Evolutionary conservation across 108 stramenopile genomes (phyloP).

Genomic region (Mediolabrus comicus): DNA sequence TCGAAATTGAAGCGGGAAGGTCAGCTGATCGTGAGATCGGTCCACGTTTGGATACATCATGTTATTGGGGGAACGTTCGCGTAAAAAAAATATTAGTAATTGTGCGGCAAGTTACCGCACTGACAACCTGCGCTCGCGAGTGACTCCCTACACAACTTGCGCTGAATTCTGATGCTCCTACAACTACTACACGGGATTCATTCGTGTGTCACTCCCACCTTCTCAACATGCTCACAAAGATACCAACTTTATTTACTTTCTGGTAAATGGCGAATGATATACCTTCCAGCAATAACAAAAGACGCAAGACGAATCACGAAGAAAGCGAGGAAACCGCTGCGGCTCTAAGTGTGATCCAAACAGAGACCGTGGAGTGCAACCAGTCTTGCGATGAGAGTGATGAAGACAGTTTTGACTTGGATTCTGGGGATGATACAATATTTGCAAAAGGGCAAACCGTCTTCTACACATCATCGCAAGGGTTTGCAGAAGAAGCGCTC

Average conservation of each 20-base stretch:
- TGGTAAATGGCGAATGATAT: not conserved
- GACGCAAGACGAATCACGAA: not conserved
- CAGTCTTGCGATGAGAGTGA: not conserved
- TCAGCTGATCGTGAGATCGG: too few species aligned
- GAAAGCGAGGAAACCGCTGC: not conserved
- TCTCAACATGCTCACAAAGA: not conserved
- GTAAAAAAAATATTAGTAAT: not conserved
- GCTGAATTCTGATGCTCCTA: not conserved
- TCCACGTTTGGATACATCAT: too few species aligned
- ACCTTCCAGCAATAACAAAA: not conserved
- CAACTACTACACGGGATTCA: not conserved
- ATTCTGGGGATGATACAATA: not conserved
- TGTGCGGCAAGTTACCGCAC: too few species aligned
- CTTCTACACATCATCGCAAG: slow-evolving; percentile 1
- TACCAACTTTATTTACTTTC: not conserved
- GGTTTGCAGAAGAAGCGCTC: not conserved
- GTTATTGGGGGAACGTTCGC: too few species aligned
- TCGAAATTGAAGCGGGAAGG: too few species aligned
- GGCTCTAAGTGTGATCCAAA: not conserved
- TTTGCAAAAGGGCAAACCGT: slow-evolving; percentile 4
- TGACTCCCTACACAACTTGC: not conserved
- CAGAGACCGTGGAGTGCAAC: not conserved
- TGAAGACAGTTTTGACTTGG: too few species aligned
- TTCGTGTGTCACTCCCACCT: not conserved
- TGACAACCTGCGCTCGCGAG: not conserved